A percentile compares a stretch with the other conserved stretches of the same genome.
phyloP scores from a whole-genome alignment of 345 rosid genomes.

The Jatropha curcas region DNA sequence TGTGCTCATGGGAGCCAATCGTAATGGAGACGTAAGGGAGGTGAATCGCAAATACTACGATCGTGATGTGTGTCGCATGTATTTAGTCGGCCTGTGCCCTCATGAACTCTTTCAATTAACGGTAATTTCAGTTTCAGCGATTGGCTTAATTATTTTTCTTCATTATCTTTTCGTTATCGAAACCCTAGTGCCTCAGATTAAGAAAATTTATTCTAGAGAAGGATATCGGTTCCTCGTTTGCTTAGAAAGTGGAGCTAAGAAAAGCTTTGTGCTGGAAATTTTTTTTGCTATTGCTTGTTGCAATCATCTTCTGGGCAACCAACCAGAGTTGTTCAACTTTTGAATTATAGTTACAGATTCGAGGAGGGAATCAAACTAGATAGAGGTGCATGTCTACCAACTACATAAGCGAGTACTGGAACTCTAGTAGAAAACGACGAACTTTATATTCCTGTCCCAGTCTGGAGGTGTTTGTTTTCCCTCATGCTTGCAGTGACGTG shows the following conservation, averaged over 20 bases:
- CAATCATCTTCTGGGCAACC: background rate
- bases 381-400: background rate
- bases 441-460: background rate
- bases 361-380: background rate
- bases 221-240: background rate
- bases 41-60: conserved; percentile 98
- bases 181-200: background rate
- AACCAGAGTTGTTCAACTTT: background rate
- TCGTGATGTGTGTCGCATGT: conserved; percentile 98
- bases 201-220: background rate
- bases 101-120: conserved; percentile 98
- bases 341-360: background rate
- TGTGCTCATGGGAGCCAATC: conserved; percentile 98
- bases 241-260: background rate
- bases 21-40: conserved; percentile 97
- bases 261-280: background rate
- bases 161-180: background rate
- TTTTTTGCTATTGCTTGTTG: no score
- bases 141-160: no score
- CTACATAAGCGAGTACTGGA: background rate
- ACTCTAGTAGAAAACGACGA: no score
- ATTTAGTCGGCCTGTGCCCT: conserved; percentile 93
- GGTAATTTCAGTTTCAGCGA: conserved; percentile 22
- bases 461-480: background rate
- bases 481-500: no score